Base-by-base conservation (phyloP, 192 early-diverging fungal species). In the Diversispora eburnea region DNA sequence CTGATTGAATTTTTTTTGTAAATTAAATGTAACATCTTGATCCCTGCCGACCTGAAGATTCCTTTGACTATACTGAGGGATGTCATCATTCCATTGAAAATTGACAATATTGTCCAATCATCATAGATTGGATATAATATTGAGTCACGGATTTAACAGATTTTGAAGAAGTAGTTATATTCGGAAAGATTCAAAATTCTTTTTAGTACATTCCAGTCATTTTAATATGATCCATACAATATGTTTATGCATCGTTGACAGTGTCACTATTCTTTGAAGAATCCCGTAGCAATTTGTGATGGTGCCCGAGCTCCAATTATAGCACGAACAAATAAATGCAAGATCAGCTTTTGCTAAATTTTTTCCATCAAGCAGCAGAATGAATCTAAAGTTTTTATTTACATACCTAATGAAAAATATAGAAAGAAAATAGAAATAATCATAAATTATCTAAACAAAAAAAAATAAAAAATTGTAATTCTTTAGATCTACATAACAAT, bases 241-340 rank as follows among this genome's bases (percentile, higher is more conserved):
- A 70, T 8, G 17, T 39, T 25, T 5, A 20, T n/a, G 56, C 6
- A 59, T 68, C 55, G 20, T 22, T 47, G 9, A 13, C 47, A 13
- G 39, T 54, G 3, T 70, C 4, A 39, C 41, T 19, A 52, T 68
- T 52, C 22, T 25, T 54, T 56, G 17, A 70, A 55, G 13, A 70
- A 70, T 9, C 1, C 43, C 17, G 20, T 15, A 7, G 22, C 52
- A 17, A 17, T 13, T 43, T 39, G 39, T 42, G 51, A 17, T 5
- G 12, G 49, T 48, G 42, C 15, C 12, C 22, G 45, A 43, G 61
- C 39, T 20, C 61, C 61, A 59, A 76, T 61, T 4, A 76, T 20
- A 3, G 46, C 51, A 54, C 69, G 75, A 69, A 68, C 33, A 42
- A 76, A 59, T n/a, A 76, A 63, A 52, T 76, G 75, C 15, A 76